Base-by-base conservation (phyloP, 148 eudicot genomes). In the Dianthus caryophyllus region DNA sequence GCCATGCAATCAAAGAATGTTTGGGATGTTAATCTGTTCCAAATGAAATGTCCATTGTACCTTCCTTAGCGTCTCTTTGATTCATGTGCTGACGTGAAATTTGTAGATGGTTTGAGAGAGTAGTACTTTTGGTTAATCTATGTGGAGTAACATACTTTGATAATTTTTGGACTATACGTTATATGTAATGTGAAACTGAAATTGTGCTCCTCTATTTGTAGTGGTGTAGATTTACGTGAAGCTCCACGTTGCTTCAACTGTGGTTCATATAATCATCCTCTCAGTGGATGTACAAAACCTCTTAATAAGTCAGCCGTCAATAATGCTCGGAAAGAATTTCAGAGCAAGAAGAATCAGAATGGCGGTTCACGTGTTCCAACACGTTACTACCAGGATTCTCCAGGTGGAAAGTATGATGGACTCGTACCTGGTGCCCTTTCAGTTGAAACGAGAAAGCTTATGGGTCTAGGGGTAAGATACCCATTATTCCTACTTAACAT, bases 191-290 rank as follows among this genome's bases (percentile, higher is more conserved):
- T 7, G 17, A 58, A 41, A 26, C 31, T 50, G 21, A 57, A 26
- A 15, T 14, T 12, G 38, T 15, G 39, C 36, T 14, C 29, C 22
- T n/a, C 18, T 63, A 27, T n/a, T 20, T 76, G 66, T 74, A 84
- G 87, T n/a, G 41, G 43, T 18, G 59, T 66, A 31, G 80, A 76
- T 71, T 25, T 71, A 49, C 78, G 82, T 41, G 82, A 81, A 64
- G 80, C 80, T 54, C 71, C 77, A 41, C 84, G 84, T 15, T 80
- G 84, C 72, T 84, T 84, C 65, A 80, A 84, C 47, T 84, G 87
- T 68, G 77, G 77, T 56, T 76, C 87, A 18, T 84, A 78, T 71
- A 76, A 75, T 54, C 87, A 84, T 71, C 64, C 87, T 51, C 75
- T 84, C 30, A 73, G 72, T 52, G 80, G 79, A n/a, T 80, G 87